Evolutionary conservation across 164 flowering plant species (phyloP), one percentile per base, ranked within the genome.

Genomic region (Umbellularia californica): DNA sequence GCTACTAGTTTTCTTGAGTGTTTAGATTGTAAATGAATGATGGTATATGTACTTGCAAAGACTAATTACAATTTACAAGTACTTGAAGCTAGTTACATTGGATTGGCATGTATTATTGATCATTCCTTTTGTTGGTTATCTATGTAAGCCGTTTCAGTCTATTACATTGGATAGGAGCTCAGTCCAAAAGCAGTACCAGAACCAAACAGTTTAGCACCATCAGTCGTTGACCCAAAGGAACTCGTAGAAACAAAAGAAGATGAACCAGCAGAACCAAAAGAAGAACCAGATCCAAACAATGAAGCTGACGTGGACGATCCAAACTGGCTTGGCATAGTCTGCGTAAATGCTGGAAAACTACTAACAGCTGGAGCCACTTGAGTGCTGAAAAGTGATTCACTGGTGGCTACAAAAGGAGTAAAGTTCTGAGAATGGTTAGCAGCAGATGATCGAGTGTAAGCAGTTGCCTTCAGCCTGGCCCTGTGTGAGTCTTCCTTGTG

Each of bases 221-320:
- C 35, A 24, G 79, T 24, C 55, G 91, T 78, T 52, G 88, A 79
- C 62, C 84, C 81, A 78, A 82, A 86, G 2, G 70, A 75, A 75
- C 72, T 82, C 24, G 80, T 73, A 74, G 92, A 75, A 28, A 79
- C 72, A 55, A 79, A 81, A n/a, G 84, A 2, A 4, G 91, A 58
- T 70, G 82, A 3, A 30, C 35, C 35, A 30, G 35, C 5, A 30
- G 35, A 30, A 4, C 35, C 35, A 30, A 30, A 30, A 30, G 35
- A 76, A 15, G 81, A 84, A 68, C 79, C 66, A 50, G 76, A 74
- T 14, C 90, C 89, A 75, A 77, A 87, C 1, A 81, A 58, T 15
- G 88, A 76, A 62, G 87, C 64, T 67, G 90, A 68, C 13, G 81
- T 73, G 78, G 97, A 78, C 63, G 95, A 65, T 41, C 85, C 82